Base-by-base conservation (phyloP, 2,329 filamentous ascomycete species). In the Alternaria sp. region DNA sequence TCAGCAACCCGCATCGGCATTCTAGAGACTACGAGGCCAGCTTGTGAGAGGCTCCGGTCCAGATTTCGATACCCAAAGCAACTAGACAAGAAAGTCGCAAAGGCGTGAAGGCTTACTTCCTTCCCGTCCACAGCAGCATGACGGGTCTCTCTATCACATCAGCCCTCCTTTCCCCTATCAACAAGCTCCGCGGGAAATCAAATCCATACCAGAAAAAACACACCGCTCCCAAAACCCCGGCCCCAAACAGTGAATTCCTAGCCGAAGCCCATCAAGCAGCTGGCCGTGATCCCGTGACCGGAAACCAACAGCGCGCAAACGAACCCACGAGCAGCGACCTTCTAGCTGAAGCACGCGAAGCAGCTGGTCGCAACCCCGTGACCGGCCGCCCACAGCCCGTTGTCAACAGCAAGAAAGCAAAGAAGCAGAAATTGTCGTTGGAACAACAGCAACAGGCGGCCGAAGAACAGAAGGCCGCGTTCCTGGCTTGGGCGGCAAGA, bases 231-330 rank as follows among this genome's bases (percentile, higher is more conserved):
- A 30, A 30, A 28, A 11, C 9, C 6, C 23, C 9, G 8, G 30
- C 11, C 21, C 12, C 44, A 26, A 19, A 36, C 12, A 8, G 9
- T 15, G 64, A 73, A 44, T 58, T 67, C 25, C 59, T 75, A 10
- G 73, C 70, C 15, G 68, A 74, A 60, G 73, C 73, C 8, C 63
- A 72, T 40, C 19, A 54, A 45, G 57, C 57, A 12, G 63, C 62
- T 0, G 68, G 71, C 0, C 59, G 69, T n/a, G 65, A 76, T 43
- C 66, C 65, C 4, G 53, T 70, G 3, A 74, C 73, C 3, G 73
- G 72, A 28, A 61, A 23, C 6, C 46, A 17, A 52, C 49, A 21
- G 13, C 12, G 3, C 28, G n/a, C n/a, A n/a, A n/a, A n/a, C n/a
- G 36, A 40, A 17, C 36, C 36, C 36, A 17, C 36, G 8, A 40